Conservation (phyloP, 352 stramenopile genomes). For the Pythium vanterpoolii region DNA sequence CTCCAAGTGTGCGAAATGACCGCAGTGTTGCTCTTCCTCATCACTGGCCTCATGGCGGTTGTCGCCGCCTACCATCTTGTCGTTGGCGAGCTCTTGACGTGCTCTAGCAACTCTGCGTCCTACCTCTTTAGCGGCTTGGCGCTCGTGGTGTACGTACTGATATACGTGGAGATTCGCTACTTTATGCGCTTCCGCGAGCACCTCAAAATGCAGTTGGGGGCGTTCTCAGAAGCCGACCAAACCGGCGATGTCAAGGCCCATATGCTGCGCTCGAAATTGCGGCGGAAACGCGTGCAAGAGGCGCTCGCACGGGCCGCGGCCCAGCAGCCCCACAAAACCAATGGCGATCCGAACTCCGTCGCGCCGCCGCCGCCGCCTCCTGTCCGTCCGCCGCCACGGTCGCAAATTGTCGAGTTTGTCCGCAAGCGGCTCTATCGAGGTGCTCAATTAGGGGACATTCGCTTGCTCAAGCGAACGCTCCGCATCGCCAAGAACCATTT, state of each 20-base stretch:
- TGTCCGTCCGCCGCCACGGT: constrained; percentile 18
- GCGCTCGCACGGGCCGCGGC: constrained; percentile 25
- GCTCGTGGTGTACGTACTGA: constrained; percentile 51
- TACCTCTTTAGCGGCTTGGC: constrained; percentile 49
- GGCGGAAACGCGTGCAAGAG: constrained; percentile 26
- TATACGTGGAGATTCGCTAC: constrained; percentile 62
- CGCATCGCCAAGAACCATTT: constrained; percentile 50
- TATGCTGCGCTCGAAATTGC: constrained; percentile 55
- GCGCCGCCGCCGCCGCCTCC: constrained; percentile 12
- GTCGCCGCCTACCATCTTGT: constrained; percentile 57
- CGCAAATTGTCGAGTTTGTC: constrained; percentile 45
- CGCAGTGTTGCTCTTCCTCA: constrained; percentile 50
- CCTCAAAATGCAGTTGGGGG: constrained; percentile 81
- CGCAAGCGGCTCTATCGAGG: constrained; percentile 74
- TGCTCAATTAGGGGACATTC: constrained; percentile 61
- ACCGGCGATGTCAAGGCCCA: constrained; percentile 75
- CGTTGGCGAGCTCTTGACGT: constrained; percentile 55
- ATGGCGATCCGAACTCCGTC: constrained; percentile 29
- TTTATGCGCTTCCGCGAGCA: constrained; percentile 82
- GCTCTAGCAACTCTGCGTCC: constrained; percentile 34
- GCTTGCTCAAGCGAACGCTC: constrained; percentile 52
- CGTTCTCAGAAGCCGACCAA: constrained; percentile 79
- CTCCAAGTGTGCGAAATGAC: constrained; percentile 77
- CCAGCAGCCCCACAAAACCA: too few relatives aligned
- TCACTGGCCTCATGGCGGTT: constrained; percentile 41